phyloP scores from a whole-genome alignment of 305 asterid species.

The Fraxinus latifolia region DNA sequence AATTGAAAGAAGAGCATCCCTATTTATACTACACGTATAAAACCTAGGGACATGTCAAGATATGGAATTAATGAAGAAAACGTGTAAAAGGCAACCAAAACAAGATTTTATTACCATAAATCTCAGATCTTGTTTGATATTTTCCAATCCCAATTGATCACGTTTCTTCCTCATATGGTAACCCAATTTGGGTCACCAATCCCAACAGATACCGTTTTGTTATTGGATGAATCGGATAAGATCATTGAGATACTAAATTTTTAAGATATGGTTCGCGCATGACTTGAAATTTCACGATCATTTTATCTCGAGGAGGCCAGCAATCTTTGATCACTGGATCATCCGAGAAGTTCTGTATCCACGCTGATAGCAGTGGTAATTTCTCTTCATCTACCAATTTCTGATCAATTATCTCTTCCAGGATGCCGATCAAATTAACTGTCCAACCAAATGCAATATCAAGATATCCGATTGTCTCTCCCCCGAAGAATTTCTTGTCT shows the following conservation, averaged over 20 bases:
- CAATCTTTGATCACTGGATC: slow-evolving; percentile 51
- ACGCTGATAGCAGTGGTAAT: slow-evolving; percentile 48
- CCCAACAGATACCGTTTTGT: background rate
- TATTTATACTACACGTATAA: too few species aligned
- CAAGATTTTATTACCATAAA: too few species aligned
- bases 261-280: slow-evolving; percentile 33
- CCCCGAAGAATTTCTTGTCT: slow-evolving; percentile 61
- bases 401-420: slow-evolving; percentile 43
- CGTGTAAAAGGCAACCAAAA: too few species aligned
- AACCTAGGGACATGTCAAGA: too few species aligned
- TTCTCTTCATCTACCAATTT: slow-evolving; percentile 40
- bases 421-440: slow-evolving; percentile 39
- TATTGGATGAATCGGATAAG: background rate
- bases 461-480: slow-evolving; percentile 58
- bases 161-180: too few species aligned
- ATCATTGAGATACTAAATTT: slow-evolving; percentile 24
- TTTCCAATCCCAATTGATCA: too few species aligned
- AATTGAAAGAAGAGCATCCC: too few species aligned
- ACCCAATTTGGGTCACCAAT: too few species aligned
- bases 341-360: slow-evolving; percentile 49
- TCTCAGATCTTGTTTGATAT: too few species aligned
- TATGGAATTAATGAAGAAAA: too few species aligned
- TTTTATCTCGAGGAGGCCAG: slow-evolving; percentile 63
- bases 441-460: slow-evolving; percentile 66
- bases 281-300: slow-evolving; percentile 45